phyloP scores from a whole-genome alignment of 805 yeast genomes.

The Monosporozyma aerobia region DNA sequence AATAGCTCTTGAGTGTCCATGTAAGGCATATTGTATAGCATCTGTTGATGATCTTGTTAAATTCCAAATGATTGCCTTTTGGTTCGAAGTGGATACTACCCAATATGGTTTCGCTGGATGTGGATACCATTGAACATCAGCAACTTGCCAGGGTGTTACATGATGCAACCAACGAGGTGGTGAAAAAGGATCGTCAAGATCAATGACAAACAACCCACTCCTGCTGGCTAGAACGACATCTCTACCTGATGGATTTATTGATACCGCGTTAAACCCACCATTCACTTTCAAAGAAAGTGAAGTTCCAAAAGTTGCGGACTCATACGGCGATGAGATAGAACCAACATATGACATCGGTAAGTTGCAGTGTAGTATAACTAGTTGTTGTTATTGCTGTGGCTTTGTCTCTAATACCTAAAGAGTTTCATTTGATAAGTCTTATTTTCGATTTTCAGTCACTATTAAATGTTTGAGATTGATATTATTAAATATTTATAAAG shows the following conservation, averaged over 20 bases:
- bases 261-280: conserved; percentile 86
- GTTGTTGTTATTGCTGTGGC: background rate
- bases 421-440: background rate
- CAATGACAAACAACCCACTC: conserved; percentile 80
- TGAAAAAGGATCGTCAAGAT: conserved; percentile 88
- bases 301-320: conserved; percentile 61
- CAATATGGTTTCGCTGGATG: conserved; percentile 77
- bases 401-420: background rate
- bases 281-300: conserved; percentile 80
- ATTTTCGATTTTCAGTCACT: background rate
- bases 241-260: conserved; percentile 80
- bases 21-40: conserved; percentile 82
- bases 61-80: conserved; percentile 93
- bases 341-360: conserved; percentile 1
- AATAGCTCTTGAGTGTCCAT: conserved; percentile 85
- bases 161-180: conserved; percentile 93
- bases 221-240: conserved; percentile 84
- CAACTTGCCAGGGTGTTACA: conserved; percentile 94
- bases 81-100: conserved; percentile 91
- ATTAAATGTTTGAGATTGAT: background rate
- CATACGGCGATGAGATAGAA: background rate
- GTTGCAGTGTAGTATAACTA: background rate
- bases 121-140: conserved; percentile 98
- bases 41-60: conserved; percentile 54
- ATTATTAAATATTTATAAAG: background rate